A percentile compares a stretch with the other conserved stretches of the same genome.
phyloP scores from a whole-genome alignment of 768 basidiomycete species.

The Pisolithus tinctorius region DNA sequence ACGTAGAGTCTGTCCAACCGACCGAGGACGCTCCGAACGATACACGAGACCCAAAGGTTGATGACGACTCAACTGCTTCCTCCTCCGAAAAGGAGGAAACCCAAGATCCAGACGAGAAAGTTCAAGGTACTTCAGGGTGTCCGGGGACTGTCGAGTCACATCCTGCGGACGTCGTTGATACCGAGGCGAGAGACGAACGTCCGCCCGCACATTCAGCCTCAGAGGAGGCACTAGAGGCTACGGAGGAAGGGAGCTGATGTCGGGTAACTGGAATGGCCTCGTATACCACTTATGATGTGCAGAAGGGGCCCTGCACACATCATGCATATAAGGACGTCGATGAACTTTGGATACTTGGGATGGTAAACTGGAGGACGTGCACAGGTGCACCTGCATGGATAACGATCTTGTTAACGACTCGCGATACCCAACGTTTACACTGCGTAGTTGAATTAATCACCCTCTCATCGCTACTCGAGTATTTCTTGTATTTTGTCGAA shows the following conservation, averaged over 20 bases:
- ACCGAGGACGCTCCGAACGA: background rate
- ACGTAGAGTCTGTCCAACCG: constrained; percentile 3
- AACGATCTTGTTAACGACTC: background rate
- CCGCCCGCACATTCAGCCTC: constrained; percentile 2
- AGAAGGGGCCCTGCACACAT: background rate
- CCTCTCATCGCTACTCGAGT: background rate
- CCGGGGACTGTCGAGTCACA: constrained; percentile 2
- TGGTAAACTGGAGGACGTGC: background rate
- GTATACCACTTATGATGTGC: constrained; percentile 31
- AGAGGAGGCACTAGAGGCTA: constrained; percentile 3
- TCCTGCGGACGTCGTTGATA: background rate
- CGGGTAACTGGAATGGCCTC: constrained; percentile 1
- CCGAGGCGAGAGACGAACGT: constrained; percentile 2
- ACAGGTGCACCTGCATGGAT: constrained; percentile 3
- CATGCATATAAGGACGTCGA: background rate
- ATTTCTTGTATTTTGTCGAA: background rate
- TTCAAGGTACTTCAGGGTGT: background rate
- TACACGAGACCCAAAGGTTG: constrained; percentile 8
- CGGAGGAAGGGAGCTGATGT: constrained; percentile 14
- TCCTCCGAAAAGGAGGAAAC: constrained; percentile 6
- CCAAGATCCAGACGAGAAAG: constrained; percentile 1
- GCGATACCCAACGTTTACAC: constrained; percentile 14
- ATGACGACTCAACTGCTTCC: constrained; percentile 20
- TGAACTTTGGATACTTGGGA: background rate
- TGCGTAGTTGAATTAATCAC: constrained; percentile 9